Conservation (phyloP, 306 rosid genomes). For the Mimosa bimucronata region DNA sequence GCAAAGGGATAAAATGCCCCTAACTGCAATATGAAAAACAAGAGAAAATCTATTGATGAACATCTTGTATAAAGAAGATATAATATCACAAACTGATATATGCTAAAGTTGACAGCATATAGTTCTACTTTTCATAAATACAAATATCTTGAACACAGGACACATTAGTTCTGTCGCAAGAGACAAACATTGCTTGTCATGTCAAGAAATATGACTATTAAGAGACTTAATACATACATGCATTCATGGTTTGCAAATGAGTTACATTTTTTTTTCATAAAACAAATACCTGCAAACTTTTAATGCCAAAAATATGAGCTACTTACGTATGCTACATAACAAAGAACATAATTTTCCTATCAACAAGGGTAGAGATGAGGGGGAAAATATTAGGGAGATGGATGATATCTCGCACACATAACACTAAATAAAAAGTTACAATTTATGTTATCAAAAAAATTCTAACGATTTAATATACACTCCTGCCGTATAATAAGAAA, state of each 20-base stretch:
- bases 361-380: neutral
- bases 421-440: neutral
- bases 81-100: neutral
- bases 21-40: constrained; percentile 49
- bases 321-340: neutral
- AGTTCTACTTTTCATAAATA: neutral
- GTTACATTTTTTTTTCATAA: neutral
- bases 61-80: neutral
- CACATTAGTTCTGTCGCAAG: neutral
- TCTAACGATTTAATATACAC: neutral
- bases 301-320: neutral
- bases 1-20: constrained; percentile 94
- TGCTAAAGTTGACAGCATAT: neutral
- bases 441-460: neutral
- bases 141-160: neutral
- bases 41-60: neutral
- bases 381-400: neutral
- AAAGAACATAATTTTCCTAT: neutral
- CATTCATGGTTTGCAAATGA: neutral
- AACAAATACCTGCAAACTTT: constrained; percentile 11
- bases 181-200: neutral
- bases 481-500: neutral
- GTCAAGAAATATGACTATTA: neutral
- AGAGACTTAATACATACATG: neutral
- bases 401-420: neutral